Conservation (phyloP, 2,329 filamentous ascomycete species). For the Phialemoniopsis sp. region DNA sequence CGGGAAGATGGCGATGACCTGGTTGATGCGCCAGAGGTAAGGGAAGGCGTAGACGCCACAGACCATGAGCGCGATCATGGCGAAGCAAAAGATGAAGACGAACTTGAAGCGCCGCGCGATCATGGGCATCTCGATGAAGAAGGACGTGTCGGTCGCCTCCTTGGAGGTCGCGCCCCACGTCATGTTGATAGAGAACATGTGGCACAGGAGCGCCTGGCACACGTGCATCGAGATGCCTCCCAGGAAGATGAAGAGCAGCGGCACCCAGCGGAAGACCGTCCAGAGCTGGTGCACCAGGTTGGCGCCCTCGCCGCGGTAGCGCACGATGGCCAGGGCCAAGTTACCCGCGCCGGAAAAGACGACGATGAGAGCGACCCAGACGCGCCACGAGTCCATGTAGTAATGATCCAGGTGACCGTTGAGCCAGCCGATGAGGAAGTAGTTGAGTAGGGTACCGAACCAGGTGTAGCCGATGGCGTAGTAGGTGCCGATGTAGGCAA, state of each 20-base stretch:
- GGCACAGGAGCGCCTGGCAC: constrained; percentile 32
- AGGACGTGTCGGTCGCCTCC: constrained; percentile 51
- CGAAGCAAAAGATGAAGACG: constrained; percentile 46
- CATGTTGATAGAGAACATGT: constrained; percentile 52
- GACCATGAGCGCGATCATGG: constrained; percentile 40
- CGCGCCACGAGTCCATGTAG: constrained; percentile 64
- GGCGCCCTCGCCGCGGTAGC: constrained; percentile 40
- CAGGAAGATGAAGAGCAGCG: constrained; percentile 74
- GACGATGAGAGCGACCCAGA: constrained; percentile 58
- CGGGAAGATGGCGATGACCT: constrained; percentile 58
- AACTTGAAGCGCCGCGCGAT: constrained; percentile 52
- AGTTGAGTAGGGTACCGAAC: constrained; percentile 17
- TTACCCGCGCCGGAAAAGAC: constrained; percentile 63
- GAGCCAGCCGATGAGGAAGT: constrained; percentile 56
- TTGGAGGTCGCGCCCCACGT: constrained; percentile 75
- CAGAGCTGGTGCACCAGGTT: constrained; percentile 50
- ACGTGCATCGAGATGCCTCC: constrained; percentile 38
- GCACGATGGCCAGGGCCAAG: constrained; percentile 55
- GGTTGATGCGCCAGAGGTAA: constrained; percentile 49
- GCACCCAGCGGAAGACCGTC: constrained; percentile 70
- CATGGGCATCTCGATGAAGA: constrained; percentile 51
- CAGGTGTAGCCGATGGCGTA: constrained; percentile 20
- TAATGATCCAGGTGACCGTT: constrained; percentile 54
- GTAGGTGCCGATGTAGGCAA: constrained; percentile 21
- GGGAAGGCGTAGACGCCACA: constrained; percentile 40